Percentiles rank a stretch among this genome's conserved stretches.
Conservation (phyloP, 768 basidiomycete species). For the Pulveroboletus sp. region DNA sequence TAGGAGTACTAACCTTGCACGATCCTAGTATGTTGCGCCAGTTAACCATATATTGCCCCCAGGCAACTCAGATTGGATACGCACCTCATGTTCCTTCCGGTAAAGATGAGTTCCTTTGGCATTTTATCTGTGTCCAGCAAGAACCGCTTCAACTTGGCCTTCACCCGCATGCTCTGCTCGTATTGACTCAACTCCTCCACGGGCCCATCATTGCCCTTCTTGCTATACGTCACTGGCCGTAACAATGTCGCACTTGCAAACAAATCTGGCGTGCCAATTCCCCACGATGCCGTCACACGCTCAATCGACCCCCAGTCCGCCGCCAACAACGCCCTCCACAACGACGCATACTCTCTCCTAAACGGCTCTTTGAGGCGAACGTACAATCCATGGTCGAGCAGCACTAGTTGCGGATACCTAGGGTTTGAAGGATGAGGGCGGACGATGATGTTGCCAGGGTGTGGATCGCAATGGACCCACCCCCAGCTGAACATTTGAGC, state of each 20-base stretch:
- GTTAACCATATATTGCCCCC: not conserved
- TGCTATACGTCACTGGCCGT: conserved; percentile 49
- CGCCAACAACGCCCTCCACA: conserved; percentile 69
- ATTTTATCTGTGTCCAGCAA: conserved; percentile 72
- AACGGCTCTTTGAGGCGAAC: conserved; percentile 68
- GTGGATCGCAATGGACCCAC: conserved; percentile 79
- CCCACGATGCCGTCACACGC: conserved; percentile 57
- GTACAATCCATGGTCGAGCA: conserved; percentile 93
- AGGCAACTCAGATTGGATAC: not conserved
- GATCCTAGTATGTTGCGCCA: conserved; percentile 20
- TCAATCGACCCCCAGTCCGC: conserved; percentile 54
- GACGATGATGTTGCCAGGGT: conserved; percentile 78
- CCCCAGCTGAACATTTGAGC: conserved; percentile 93
- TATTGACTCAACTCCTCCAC: conserved; percentile 51
- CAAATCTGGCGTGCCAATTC: conserved; percentile 67
- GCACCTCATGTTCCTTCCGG: conserved; percentile 74
- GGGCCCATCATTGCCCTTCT: conserved; percentile 4
- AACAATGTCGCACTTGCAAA: conserved; percentile 73
- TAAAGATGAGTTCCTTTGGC: conserved; percentile 74
- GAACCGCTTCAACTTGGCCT: conserved; percentile 62
- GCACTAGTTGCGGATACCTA: conserved; percentile 58
- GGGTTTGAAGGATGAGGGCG: conserved; percentile 39
- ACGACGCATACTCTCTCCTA: conserved; percentile 67
- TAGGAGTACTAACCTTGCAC: conserved; percentile 32
- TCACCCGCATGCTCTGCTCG: conserved; percentile 67